Conservation (phyloP, 306 rosid genomes). For the Medicago lupulina region DNA sequence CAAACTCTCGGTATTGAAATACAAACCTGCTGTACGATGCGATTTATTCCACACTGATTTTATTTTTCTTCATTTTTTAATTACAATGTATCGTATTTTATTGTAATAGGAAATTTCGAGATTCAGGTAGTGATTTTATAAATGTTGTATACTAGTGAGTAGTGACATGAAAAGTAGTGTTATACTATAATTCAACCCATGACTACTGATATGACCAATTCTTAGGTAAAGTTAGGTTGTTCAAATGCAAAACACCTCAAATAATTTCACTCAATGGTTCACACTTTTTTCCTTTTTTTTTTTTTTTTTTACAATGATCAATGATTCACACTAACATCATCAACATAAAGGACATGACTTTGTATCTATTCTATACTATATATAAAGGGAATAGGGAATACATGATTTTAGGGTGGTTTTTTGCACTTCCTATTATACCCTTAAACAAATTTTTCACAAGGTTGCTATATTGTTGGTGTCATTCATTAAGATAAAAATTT, state of each 20-base stretch:
- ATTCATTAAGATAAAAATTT: no score
- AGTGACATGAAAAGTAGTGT: not conserved
- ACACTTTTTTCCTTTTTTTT: no score
- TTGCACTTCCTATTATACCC: no score
- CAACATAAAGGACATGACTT: no score
- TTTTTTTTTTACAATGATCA: no score
- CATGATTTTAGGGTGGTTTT: no score
- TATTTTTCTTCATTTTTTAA: not conserved
- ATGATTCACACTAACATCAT: not conserved
- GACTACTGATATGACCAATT: not conserved
- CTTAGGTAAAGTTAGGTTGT: slow-evolving; percentile 4
- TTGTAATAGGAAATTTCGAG: slow-evolving; percentile 34
- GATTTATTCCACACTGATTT: slow-evolving; percentile 17
- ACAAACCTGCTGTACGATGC: slow-evolving; percentile 13
- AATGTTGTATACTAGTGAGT: slow-evolving; percentile 16
- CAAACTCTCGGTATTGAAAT: slow-evolving; percentile 65
- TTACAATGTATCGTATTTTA: slow-evolving; percentile 24
- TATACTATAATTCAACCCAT: not conserved
- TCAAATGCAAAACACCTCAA: not conserved
- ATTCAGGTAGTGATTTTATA: slow-evolving; percentile 27
- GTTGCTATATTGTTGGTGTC: no score
- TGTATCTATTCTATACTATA: no score
- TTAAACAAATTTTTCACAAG: no score
- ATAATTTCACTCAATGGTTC: not conserved
- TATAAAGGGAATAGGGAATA: no score